Evolutionary conservation across 257 asterid genomes (phyloP).

Genomic region (Fraxinus excelsior): DNA sequence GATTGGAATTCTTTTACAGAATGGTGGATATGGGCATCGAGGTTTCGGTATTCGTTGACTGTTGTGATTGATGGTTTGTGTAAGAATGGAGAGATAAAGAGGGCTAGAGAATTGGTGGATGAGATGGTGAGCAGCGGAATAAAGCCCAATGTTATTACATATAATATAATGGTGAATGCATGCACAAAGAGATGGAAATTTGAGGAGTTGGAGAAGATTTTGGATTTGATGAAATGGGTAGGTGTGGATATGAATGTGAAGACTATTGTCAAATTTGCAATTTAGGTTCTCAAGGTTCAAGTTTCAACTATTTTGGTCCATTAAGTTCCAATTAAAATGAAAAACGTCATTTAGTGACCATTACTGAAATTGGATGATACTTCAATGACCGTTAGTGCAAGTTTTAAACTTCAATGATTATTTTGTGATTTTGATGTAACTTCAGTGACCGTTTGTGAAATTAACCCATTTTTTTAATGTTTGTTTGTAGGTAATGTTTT

Average conservation of each 20-base stretch:
- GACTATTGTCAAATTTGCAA: too few relatives aligned
- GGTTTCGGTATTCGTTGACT: slow-evolving; percentile 47
- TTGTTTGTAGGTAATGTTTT: too few relatives aligned
- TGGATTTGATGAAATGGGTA: slow-evolving; percentile 32
- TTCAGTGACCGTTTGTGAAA: too few relatives aligned
- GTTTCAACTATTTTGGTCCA: too few relatives aligned
- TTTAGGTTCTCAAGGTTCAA: too few relatives aligned
- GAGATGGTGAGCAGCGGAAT: slow-evolving; percentile 37
- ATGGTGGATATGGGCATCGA: slow-evolving; percentile 35
- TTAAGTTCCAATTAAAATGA: too few relatives aligned
- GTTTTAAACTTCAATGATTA: too few relatives aligned
- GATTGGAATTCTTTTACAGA: slow-evolving; percentile 34
- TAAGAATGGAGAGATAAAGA: slow-evolving; percentile 35
- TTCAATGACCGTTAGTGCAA: too few relatives aligned
- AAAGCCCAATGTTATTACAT: slow-evolving; percentile 44
- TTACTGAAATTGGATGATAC: too few relatives aligned
- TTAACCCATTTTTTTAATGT: too few relatives aligned
- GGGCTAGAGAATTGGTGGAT: slow-evolving; percentile 44
- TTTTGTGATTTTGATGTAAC: too few relatives aligned
- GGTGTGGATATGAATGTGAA: slow-evolving; percentile 34
- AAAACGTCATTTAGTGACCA: too few relatives aligned
- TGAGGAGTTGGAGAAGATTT: slow-evolving; percentile 32
- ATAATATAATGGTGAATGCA: slow-evolving; percentile 40
- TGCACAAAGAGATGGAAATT: slow-evolving; percentile 47
- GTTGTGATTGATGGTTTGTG: slow-evolving; percentile 45